Evolutionary conservation across 192 early-diverging fungal genomes (phyloP), one percentile per base, ranked within the genome.

Genomic region (Diversispora epigaea): DNA sequence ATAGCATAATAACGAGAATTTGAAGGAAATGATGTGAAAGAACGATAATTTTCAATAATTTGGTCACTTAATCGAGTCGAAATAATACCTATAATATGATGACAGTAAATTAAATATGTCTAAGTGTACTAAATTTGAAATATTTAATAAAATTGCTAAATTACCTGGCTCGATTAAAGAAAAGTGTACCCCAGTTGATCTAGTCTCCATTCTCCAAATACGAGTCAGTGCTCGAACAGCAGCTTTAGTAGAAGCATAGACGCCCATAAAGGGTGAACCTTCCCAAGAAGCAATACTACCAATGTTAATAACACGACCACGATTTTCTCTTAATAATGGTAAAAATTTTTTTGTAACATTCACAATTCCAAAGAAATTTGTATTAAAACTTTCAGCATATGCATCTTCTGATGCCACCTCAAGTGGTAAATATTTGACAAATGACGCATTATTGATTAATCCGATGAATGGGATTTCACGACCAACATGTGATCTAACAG

Each of bases 351-450:
- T 73, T 21, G 71, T 73, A 39, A 73, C 25, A 73, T 61, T 40
- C 46, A 73, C 41, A 14, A 73, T 50, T 19, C 58, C 43, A 73
- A 73, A 73, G 50, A 44, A 62, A 73, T 73, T 73, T n/a, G 71
- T 73, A 39, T 73, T 54, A 43, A 73, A 73, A 62, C 71, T 62
- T 40, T 73, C 45, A 25, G 15, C 17, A 73, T 49, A 44, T 12
- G 58, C 58, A 9, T 22, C n/a, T 45, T 73, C 71, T 60, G 71
- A 63, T 47, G 71, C 71, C 22, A 73, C 43, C 49, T 73, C 71
- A 7, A 63, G 15, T 4, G 71, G 71, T 14, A 73, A 32, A 47
- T 73, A 73, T 61, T 49, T 45, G 17, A 73, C 22, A 4, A 45
- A 22, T 45, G 56, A 14, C 0, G 71, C 71, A 62, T 60, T 62